Base-by-base conservation (phyloP, 768 basidiomycete species). In the Mycena albidolilacea region DNA sequence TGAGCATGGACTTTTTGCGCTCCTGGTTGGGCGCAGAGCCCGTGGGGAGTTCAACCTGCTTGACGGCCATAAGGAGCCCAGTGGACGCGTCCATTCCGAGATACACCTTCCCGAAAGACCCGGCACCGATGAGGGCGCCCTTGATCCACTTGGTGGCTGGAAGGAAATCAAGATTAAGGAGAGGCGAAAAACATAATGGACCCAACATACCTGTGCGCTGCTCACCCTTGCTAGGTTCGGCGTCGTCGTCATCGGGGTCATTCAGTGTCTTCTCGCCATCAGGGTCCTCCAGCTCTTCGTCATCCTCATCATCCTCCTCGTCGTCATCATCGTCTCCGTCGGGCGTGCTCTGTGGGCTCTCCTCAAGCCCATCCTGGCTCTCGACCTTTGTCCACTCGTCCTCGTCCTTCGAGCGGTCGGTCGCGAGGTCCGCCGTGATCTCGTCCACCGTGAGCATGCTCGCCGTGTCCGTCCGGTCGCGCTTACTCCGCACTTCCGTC, bases 361-460 rank as follows among this genome's bases (percentile, higher is more conserved):
- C 82, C 74, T 85, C 82, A 60, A 81, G 78, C 30, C 78, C 83
- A 46, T 88, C 87, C 12, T 84, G 87, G 44, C 86, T 84, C 58
- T 91, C 92, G 5, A 95, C 91, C 76, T 89, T 89, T 0, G 93
- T 94, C 91, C 93, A 95, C 44, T 92, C 95, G 57, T 95, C 91
- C 15, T 85, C 83, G 35, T 85, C 86, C 23, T 54, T 54, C 21
- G 52, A 54, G 73, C 84, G 84, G 48, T 85, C 84, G 19, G 84
- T 95, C 78, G 90, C 97, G 9, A 99, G 94, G 78, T 97, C 94
- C 11, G 96, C 97, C 0, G 98, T 98, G 78, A 99, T 98, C 83
- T 99, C 96, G 78, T 99, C 97, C 30, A 99, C 95, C 0, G 97
- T 99, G 82, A 98, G 88, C 77, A 98, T 83, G 76, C 95, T 96